Conservation (phyloP, 352 stramenopile species). For the Phytopythium aichiense region DNA sequence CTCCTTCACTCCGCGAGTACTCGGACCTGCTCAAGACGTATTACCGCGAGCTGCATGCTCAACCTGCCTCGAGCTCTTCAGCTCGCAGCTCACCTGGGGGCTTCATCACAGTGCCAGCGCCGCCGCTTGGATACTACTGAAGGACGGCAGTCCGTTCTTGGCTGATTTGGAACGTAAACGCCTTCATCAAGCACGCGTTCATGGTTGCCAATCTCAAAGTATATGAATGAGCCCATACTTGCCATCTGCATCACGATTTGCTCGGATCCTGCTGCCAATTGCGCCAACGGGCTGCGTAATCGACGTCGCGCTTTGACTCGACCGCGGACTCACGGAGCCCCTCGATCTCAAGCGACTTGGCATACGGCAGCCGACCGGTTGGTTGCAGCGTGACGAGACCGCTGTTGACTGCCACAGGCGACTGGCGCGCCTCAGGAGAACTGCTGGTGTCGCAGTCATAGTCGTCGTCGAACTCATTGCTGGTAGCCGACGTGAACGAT, state of each 20-base stretch:
- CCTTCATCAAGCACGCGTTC: not conserved
- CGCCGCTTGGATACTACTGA: slow-evolving; percentile 50
- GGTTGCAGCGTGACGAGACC: slow-evolving; percentile 43
- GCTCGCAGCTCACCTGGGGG: not conserved
- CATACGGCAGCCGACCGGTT: slow-evolving; percentile 63
- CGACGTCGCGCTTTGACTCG: slow-evolving; percentile 28
- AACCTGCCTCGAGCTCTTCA: not conserved
- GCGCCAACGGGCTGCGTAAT: slow-evolving; percentile 39
- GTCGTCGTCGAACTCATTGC: slow-evolving; percentile 12
- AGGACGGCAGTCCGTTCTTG: not conserved
- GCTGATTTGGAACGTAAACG: not conserved
- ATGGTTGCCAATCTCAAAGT: not conserved
- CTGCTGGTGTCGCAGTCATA: not conserved
- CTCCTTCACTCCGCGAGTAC: slow-evolving; percentile 54
- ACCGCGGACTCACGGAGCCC: slow-evolving; percentile 67
- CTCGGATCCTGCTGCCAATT: not conserved
- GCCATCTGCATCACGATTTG: not conserved
- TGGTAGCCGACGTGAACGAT: slow-evolving; percentile 25
- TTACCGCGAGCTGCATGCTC: slow-evolving; percentile 44
- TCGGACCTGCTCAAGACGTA: slow-evolving; percentile 66
- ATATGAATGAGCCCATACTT: not conserved
- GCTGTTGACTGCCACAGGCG: not conserved
- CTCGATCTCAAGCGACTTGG: slow-evolving; percentile 77
- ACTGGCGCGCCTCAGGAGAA: not conserved
- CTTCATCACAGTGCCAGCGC: slow-evolving; percentile 36